Conservation (phyloP, 352 stramenopile species). For the Globisporangium megalacanthum region DNA sequence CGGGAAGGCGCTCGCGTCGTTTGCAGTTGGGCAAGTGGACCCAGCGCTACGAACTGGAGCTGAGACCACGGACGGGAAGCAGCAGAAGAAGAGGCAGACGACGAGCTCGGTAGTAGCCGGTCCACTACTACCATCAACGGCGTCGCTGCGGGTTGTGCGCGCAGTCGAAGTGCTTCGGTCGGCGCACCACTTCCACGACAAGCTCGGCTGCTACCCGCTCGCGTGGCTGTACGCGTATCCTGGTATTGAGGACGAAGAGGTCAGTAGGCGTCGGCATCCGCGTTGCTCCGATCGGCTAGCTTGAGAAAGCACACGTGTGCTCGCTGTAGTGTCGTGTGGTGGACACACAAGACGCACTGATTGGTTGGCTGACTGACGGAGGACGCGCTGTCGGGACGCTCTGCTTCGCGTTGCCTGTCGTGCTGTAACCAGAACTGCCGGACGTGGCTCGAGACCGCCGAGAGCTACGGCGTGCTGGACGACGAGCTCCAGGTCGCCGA, state of each 20-base stretch:
- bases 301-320: too few relatives aligned
- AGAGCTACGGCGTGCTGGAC: conserved; percentile 73
- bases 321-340: too few relatives aligned
- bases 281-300: neutral
- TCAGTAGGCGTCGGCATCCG: conserved; percentile 9
- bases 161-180: conserved; percentile 58
- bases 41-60: neutral
- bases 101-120: neutral
- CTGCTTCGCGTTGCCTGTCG: too few relatives aligned
- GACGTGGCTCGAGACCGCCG: conserved; percentile 70
- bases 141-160: conserved; percentile 28
- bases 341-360: neutral
- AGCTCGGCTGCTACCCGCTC: conserved; percentile 73
- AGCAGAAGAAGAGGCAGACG: conserved; percentile 7
- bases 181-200: conserved; percentile 80
- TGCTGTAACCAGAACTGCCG: conserved; percentile 39
- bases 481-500: conserved; percentile 62
- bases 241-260: conserved; percentile 52
- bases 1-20: conserved; percentile 49
- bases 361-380: neutral
- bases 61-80: conserved; percentile 2
- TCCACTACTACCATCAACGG: neutral
- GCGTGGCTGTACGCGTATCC: conserved; percentile 56
- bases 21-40: conserved; percentile 1
- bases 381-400: neutral